Base-by-base conservation (phyloP, 495 filamentous ascomycete genomes). In the Schizothecium vesticola region DNA sequence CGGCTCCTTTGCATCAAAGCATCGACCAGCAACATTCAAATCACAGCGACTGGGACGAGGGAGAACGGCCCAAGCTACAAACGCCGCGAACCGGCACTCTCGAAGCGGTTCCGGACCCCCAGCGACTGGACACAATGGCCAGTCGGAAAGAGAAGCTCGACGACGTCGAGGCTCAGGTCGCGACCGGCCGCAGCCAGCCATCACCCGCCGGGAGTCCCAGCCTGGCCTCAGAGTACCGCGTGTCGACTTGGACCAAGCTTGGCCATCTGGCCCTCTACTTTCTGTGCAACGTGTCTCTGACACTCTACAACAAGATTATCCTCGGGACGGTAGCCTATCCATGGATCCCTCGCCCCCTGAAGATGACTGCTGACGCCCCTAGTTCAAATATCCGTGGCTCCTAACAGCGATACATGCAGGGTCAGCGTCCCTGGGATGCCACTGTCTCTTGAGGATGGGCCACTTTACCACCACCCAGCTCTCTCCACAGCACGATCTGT, bases 341-440 rank as follows among this genome's bases (percentile, higher is more conserved):
- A 1, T 0, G 11, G 13, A n/a, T 11, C 12, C 1, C 57, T 13
- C 19, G 16, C 26, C 2, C 8, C 56, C 28, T 25, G 55, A 10
- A 23, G 16, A 61, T 26, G 4, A 33, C 1, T 10, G 33, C 23
- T 36, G 61, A 63, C 29, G 11, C 8, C 56, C 26, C 29, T 31
- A 86, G 83, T 84, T 84, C 59, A 73, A 76, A n/a, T 88, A 84
- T 60, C 86, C 86, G 61, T 88, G 84, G 80, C 79, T 88, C 5
- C 77, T 88, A 19, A 87, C 86, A 0, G 78, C 81, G 24, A 75
- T 87, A 24, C 86, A 88, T 71, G 75, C 86, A 9, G 72, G 75
- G 43, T 83, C 79, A 22, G 83, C 81, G 3, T 79, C 78, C n/a
- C 31, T 86, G 8, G 86, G 86, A 16, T 86, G 83, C 72, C 79